Evolutionary conservation across 75 land plant species (phyloP).

Genomic region (Adiantum capillusveneris): DNA sequence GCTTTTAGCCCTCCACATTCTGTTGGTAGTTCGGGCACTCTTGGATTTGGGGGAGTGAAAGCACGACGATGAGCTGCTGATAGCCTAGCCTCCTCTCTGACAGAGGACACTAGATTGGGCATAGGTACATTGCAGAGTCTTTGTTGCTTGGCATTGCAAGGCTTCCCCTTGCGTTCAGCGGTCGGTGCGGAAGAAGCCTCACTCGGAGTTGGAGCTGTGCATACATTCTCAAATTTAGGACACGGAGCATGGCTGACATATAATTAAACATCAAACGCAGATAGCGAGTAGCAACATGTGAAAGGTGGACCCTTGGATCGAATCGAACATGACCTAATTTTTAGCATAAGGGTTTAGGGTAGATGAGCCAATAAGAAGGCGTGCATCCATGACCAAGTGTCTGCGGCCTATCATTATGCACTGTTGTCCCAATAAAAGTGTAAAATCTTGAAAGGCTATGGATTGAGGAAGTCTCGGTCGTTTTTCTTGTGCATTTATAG

Average conservation of each 20-base stretch:
- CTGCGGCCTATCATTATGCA: too few relatives aligned
- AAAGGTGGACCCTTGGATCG: too few relatives aligned
- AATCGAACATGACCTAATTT: too few relatives aligned
- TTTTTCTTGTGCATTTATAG: too few relatives aligned
- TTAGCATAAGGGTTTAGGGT: too few relatives aligned
- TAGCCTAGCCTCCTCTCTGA: conserved; percentile 1
- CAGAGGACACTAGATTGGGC: not conserved
- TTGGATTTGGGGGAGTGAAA: not conserved
- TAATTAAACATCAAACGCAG: not conserved
- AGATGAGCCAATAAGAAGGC: too few relatives aligned
- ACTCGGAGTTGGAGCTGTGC: conserved; percentile 6
- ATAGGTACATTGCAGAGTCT: not conserved
- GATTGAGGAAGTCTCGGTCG: too few relatives aligned
- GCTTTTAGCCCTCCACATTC: not conserved
- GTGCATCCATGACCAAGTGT: too few relatives aligned
- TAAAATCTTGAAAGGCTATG: too few relatives aligned
- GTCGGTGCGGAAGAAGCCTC: not conserved
- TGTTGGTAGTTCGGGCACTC: not conserved
- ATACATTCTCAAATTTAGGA: not conserved
- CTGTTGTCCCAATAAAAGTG: too few relatives aligned
- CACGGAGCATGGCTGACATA: not conserved
- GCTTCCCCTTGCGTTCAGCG: not conserved
- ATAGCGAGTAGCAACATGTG: not conserved
- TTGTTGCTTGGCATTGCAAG: not conserved
- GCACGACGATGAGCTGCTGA: not conserved